Percentiles rank a stretch among this genome's conserved stretches.
Conservation (phyloP, 345 rosid species). For the Ceriops tagal region DNA sequence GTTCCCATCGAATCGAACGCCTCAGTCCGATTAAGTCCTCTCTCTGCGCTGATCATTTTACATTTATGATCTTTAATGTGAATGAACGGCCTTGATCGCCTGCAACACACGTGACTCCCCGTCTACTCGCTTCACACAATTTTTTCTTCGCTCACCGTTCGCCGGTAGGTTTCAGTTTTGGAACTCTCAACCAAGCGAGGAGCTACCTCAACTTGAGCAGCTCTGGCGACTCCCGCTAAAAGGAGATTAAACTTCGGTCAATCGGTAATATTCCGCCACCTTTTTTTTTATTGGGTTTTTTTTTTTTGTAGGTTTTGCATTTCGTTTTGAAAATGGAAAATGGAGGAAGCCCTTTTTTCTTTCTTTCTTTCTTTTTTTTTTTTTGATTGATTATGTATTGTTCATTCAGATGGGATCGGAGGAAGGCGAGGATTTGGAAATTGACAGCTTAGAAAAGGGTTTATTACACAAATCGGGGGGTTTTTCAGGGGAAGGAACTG, state of each 20-base stretch:
- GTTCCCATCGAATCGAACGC: too few species aligned
- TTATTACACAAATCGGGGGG: slow-evolving; percentile 23
- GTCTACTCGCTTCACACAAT: not conserved
- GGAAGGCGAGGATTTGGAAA: slow-evolving; percentile 46
- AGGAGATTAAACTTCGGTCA: slow-evolving; percentile 4
- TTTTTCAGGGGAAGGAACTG: slow-evolving; percentile 15
- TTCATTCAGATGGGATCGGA: slow-evolving; percentile 40
- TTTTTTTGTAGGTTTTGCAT: not conserved
- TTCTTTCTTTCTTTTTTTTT: not conserved
- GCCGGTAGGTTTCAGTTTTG: not conserved
- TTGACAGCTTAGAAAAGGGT: slow-evolving; percentile 54
- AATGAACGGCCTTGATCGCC: too few species aligned
- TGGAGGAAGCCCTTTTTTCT: not conserved
- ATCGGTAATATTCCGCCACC: slow-evolving; percentile 10
- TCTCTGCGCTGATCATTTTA: too few species aligned
- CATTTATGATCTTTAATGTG: too few species aligned
- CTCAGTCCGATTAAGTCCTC: too few species aligned
- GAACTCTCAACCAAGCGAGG: not conserved
- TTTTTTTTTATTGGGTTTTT: too few species aligned
- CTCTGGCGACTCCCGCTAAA: slow-evolving; percentile 18
- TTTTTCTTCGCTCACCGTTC: not conserved
- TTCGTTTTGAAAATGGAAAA: not conserved
- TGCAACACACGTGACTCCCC: too few species aligned
- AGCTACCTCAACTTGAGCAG: not conserved
- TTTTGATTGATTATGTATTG: not conserved